phyloP scores from a whole-genome alignment of 2,329 filamentous ascomycete species.

The Scortechinia acanthostroma region DNA sequence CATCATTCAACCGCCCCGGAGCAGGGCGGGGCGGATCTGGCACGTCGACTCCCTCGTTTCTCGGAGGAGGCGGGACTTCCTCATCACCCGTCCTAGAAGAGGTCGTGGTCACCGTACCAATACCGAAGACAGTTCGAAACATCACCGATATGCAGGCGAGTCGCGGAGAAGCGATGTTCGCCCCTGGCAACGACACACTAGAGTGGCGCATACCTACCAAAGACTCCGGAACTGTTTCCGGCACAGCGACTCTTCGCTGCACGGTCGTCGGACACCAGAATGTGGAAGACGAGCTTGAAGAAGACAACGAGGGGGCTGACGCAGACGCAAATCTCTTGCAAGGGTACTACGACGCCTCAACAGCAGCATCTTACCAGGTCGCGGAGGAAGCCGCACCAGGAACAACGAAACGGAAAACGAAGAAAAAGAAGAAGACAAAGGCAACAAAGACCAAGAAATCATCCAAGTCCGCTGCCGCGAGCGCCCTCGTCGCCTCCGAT shows the following conservation, averaged over 20 bases:
- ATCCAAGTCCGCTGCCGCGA: neutral
- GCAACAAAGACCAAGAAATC: neutral
- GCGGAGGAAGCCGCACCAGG: too few species aligned
- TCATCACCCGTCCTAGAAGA: conserved; percentile 60
- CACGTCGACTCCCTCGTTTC: conserved; percentile 34
- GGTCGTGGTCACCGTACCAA: conserved; percentile 69
- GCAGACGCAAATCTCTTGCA: conserved; percentile 35
- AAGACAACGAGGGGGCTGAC: conserved; percentile 33
- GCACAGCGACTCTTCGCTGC: conserved; percentile 76
- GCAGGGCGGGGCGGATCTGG: conserved; percentile 39
- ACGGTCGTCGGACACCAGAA: conserved; percentile 42
- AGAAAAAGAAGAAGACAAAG: conserved; percentile 9
- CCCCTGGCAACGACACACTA: conserved; percentile 61
- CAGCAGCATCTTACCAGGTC: conserved; percentile 17
- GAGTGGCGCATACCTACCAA: conserved; percentile 78
- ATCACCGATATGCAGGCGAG: conserved; percentile 75
- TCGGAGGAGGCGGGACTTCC: neutral
- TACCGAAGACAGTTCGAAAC: conserved; percentile 74
- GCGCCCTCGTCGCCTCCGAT: neutral
- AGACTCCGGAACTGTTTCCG: conserved; percentile 56
- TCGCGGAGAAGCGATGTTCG: conserved; percentile 78
- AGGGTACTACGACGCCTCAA: conserved; percentile 48
- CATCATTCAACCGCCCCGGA: conserved; percentile 27
- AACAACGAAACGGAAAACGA: conserved; percentile 17
- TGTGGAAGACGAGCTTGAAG: conserved; percentile 14